Evolutionary conservation across 192 early-diverging fungal species (phyloP).

Genomic region (Umbelopsis sp.): DNA sequence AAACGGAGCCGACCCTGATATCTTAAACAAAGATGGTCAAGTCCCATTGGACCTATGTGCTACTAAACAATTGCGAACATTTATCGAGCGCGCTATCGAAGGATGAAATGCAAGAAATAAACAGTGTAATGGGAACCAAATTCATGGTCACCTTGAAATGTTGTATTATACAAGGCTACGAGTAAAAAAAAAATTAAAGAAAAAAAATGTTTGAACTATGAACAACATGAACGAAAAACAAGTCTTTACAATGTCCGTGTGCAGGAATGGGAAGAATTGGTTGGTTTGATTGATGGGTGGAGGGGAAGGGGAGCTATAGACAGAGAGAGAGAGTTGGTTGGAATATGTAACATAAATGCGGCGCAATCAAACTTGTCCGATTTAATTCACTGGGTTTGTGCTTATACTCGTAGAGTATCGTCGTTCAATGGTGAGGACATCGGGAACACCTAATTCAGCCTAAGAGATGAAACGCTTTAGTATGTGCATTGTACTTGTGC

Average conservation of each 20-base stretch:
- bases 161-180: not conserved
- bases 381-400: not conserved
- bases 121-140: not conserved
- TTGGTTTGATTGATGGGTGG: too few relatives aligned
- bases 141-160: not conserved
- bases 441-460: conserved; percentile 66
- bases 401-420: not conserved
- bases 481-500: not conserved
- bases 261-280: too few relatives aligned
- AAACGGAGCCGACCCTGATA: conserved; percentile 51
- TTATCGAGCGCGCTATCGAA: conserved; percentile 14
- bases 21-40: conserved; percentile 46
- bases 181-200: not conserved
- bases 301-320: not conserved
- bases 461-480: conserved; percentile 9
- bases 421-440: conserved; percentile 38
- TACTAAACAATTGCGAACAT: conserved; percentile 19
- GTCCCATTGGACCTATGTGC: conserved; percentile 52
- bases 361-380: not conserved
- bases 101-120: not conserved
- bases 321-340: not conserved
- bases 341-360: not conserved
- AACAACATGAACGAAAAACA: not conserved
- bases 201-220: not conserved
- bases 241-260: conserved; percentile 1